Percentiles rank a stretch among this genome's conserved stretches.
Conservation (phyloP, 1,139 yeast species). For the Meyerozyma carpophila region DNA sequence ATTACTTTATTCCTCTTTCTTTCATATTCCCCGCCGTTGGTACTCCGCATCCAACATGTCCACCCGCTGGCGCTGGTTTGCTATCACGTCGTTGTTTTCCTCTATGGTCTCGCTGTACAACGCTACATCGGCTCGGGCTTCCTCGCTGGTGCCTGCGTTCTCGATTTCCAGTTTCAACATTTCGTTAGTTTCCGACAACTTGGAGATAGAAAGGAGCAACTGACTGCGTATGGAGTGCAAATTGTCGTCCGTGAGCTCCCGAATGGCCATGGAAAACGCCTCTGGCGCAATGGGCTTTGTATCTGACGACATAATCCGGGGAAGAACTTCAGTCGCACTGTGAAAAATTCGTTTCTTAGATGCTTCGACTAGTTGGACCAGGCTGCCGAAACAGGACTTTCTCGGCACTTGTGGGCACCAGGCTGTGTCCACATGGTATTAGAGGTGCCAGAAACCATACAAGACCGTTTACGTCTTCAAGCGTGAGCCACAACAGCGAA, state of each 20-base stretch:
- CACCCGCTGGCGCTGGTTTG: conserved; percentile 22
- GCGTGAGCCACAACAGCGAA: background rate
- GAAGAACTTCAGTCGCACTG: background rate
- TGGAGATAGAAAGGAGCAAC: conserved; percentile 21
- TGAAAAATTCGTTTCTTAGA: background rate
- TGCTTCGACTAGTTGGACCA: background rate
- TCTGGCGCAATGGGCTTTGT: conserved; percentile 22
- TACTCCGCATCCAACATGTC: conserved; percentile 21
- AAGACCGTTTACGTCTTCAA: background rate
- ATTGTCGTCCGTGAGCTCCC: conserved; percentile 28
- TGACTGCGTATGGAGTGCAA: conserved; percentile 19
- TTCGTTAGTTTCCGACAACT: conserved; percentile 28
- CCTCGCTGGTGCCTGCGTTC: conserved; percentile 5
- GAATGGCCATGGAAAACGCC: conserved; percentile 26
- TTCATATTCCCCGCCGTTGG: conserved; percentile 17
- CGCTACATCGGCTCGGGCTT: conserved; percentile 17
- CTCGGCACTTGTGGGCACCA: background rate
- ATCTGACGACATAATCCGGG: conserved; percentile 11
- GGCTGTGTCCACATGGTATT: background rate
- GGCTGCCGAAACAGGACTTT: background rate
- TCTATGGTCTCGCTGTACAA: conserved; percentile 26
- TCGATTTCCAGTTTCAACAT: conserved; percentile 23
- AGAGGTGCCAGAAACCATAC: background rate
- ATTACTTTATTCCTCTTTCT: background rate
- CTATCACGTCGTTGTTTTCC: conserved; percentile 30